These are phyloP conservation scores for Yueomyces sinensis DNA, from an alignment of 805 yeast species.

Conservation along the genomic window DNA sequence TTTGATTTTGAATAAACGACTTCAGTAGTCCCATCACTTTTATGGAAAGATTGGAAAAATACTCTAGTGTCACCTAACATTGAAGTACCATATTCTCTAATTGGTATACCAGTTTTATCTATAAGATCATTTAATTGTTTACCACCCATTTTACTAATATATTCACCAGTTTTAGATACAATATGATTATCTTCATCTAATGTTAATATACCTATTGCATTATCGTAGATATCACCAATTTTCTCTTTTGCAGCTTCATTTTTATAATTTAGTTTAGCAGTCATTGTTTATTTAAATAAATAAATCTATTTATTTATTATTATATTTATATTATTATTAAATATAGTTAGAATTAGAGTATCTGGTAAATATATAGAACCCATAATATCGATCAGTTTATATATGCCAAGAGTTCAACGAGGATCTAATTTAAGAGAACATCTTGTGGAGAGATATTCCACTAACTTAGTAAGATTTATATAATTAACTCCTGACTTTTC, in stretches of 20 bases:
- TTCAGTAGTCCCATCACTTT: background rate
- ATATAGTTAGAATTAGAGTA: too few relatives aligned
- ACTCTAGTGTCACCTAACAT: background rate
- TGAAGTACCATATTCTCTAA: background rate
- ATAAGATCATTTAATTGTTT: background rate
- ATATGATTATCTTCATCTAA: background rate
- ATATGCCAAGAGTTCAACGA: too few relatives aligned
- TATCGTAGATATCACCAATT: background rate
- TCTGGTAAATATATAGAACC: too few relatives aligned
- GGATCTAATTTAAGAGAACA: too few relatives aligned
- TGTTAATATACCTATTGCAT: background rate
- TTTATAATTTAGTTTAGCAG: too few relatives aligned
- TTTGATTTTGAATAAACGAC: background rate
- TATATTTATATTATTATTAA: too few relatives aligned
- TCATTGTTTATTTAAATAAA: too few relatives aligned
- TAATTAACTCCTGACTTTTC: too few relatives aligned
- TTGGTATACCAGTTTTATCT: background rate
- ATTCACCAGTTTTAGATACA: background rate
- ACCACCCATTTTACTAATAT: background rate
- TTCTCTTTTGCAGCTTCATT: background rate
- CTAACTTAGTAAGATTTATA: too few relatives aligned
- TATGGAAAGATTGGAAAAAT: background rate
- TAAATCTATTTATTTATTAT: background rate
- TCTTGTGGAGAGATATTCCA: too few relatives aligned
- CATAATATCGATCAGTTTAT: too few relatives aligned